These are phyloP conservation scores for Furcasterigmium sp. DNA, from an alignment of 2,329 filamentous ascomycete genomes.

Conservation along the genomic window DNA sequence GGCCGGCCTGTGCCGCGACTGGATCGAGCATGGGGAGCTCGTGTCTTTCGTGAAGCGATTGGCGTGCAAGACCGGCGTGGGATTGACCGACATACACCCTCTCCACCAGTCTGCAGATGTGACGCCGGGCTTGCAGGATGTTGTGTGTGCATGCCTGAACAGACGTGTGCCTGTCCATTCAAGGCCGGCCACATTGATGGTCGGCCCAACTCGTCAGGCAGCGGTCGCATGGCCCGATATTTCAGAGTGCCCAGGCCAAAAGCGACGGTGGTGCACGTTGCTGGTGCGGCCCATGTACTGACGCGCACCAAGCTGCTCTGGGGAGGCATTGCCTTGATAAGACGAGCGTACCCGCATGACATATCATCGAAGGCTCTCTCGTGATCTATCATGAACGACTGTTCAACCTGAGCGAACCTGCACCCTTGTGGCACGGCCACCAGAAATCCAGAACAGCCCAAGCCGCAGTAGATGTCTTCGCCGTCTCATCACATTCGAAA, in stretches of 20 bases:
- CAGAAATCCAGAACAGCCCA: no score
- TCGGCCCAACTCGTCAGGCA: constrained; percentile 12
- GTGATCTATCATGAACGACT: no score
- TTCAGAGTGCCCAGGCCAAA: neutral
- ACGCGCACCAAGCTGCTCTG: neutral
- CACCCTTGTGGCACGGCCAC: no score
- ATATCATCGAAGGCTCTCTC: no score
- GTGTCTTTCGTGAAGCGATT: no score
- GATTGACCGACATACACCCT: neutral
- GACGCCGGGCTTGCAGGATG: constrained; percentile 11
- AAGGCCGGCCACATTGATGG: constrained; percentile 12
- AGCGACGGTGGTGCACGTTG: no score
- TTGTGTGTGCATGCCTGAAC: constrained; percentile 12
- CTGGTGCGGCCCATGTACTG: no score
- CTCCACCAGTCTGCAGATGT: constrained; percentile 12
- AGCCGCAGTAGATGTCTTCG: neutral
- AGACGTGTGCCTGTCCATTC: constrained; percentile 12
- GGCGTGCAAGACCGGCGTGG: neutral
- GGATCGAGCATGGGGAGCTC: neutral
- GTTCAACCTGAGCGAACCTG: no score
- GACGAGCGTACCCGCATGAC: no score
- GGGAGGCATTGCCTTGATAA: no score
- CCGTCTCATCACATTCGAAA: neutral
- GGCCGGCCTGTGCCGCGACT: neutral
- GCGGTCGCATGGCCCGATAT: constrained; percentile 12